Conservation (phyloP, 805 yeast species). For the Komagataella kurtzmanii region DNA sequence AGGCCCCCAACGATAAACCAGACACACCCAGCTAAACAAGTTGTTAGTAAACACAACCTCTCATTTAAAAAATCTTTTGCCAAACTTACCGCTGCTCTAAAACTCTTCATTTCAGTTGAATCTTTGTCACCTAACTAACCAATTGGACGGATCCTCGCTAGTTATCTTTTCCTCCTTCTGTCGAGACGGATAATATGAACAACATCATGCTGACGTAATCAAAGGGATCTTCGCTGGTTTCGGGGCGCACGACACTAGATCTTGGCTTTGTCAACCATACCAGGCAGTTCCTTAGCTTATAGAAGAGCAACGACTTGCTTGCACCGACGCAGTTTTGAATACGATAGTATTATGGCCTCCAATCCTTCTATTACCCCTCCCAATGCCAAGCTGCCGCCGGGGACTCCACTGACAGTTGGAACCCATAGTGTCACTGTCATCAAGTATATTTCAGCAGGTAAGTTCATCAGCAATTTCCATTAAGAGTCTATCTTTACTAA, state of each 20-base stretch:
- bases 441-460: slow-evolving; percentile 59
- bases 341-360: not conserved
- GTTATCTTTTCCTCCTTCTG: not conserved
- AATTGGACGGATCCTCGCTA: not conserved
- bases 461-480: slow-evolving; percentile 5
- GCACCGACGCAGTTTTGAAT: not conserved
- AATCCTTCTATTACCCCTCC: slow-evolving; percentile 14
- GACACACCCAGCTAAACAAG: not conserved
- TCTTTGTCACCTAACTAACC: not conserved
- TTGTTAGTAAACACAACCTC: not conserved
- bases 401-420: slow-evolving; percentile 69
- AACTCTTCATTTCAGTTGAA: not conserved
- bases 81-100: not conserved
- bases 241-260: not conserved
- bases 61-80: not conserved
- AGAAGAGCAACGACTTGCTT: not conserved
- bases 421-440: slow-evolving; percentile 52
- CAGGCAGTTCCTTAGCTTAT: not conserved
- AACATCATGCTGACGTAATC: not conserved
- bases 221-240: not conserved
- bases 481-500: not conserved
- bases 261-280: not conserved
- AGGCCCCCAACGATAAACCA: not conserved
- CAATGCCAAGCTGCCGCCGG: slow-evolving; percentile 46
- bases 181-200: not conserved